These are phyloP conservation scores for Metroxylon sagu DNA, from an alignment of 176 grass and related monocot genomes.

Conservation along the genomic window DNA sequence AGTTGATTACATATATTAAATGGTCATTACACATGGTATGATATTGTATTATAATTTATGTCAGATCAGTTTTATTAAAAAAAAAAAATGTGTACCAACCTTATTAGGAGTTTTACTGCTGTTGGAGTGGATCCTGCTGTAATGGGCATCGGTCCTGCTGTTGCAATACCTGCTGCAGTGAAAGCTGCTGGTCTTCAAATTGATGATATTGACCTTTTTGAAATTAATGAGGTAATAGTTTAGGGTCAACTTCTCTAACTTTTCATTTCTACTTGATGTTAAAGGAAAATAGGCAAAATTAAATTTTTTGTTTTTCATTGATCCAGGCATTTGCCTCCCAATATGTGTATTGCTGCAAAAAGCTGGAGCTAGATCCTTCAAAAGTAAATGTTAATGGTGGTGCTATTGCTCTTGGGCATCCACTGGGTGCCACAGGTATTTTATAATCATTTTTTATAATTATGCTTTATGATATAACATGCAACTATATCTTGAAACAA, in stretches of 20 bases:
- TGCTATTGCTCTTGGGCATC: constrained; percentile 82
- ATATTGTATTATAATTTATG: neutral
- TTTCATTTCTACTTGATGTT: too few species aligned
- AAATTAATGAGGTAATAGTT: constrained; percentile 73
- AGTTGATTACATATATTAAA: too few species aligned
- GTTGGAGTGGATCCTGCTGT: constrained; percentile 96
- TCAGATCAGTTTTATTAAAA: too few species aligned
- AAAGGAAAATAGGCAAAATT: too few species aligned
- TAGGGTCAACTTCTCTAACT: neutral
- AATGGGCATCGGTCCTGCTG: constrained; percentile 91
- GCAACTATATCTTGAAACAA: neutral
- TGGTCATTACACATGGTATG: too few species aligned
- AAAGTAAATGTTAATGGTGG: constrained; percentile 98
- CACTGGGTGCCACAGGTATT: constrained; percentile 87
- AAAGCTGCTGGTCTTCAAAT: constrained; percentile 89
- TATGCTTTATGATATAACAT: neutral
- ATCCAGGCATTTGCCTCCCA: constrained; percentile 90
- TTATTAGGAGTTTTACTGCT: constrained; percentile 62
- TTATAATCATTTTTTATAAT: neutral
- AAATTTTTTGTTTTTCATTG: neutral
- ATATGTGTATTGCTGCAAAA: constrained; percentile 82
- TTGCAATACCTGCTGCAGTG: constrained; percentile 96
- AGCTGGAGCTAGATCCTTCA: constrained; percentile 59
- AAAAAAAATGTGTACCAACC: too few species aligned
- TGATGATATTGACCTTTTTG: constrained; percentile 92